Conservation (phyloP, 1,139 yeast species). For the Eremothecium gossypii region DNA sequence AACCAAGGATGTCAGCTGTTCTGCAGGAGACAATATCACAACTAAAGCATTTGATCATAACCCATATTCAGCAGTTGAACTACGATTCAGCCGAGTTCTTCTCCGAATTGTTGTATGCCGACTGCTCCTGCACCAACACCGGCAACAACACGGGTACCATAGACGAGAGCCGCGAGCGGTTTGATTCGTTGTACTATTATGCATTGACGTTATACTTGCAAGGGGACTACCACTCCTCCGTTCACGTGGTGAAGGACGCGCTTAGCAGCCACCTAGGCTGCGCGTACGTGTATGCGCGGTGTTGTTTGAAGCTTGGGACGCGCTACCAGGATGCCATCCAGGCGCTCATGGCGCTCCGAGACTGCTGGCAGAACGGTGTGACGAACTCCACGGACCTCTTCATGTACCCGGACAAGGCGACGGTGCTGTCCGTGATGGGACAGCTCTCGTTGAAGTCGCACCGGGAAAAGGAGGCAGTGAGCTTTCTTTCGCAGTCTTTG, state of each 20-base stretch:
- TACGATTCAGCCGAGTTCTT: conserved; percentile 26
- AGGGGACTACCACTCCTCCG: conserved; percentile 18
- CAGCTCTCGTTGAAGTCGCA: conserved; percentile 53
- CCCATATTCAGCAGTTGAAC: conserved; percentile 21
- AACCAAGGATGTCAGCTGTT: conserved; percentile 5
- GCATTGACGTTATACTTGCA: conserved; percentile 22
- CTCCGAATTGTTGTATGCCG: conserved; percentile 24
- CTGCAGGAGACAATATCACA: conserved; percentile 1
- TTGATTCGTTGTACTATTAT: conserved; percentile 23
- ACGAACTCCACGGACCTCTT: conserved; percentile 3
- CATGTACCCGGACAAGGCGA: conserved; percentile 51
- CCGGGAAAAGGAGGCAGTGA: conserved; percentile 55
- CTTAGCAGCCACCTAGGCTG: conserved; percentile 21
- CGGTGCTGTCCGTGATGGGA: conserved; percentile 60
- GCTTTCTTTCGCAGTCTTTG: conserved; percentile 60
- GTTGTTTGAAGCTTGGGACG: conserved; percentile 18
- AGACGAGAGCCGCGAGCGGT: conserved; percentile 13
- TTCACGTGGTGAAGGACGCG: conserved; percentile 16
- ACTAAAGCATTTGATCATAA: conserved; percentile 3
- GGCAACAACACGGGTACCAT: conserved; percentile 4
- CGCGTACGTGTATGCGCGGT: conserved; percentile 23
- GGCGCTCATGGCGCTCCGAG: conserved; percentile 5
- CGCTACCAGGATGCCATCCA: conserved; percentile 18
- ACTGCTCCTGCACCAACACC: conserved; percentile 11
- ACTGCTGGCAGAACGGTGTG: conserved; percentile 6